phyloP scores from a whole-genome alignment of 78 protist genomes.

The Speleostelium caveatum region DNA sequence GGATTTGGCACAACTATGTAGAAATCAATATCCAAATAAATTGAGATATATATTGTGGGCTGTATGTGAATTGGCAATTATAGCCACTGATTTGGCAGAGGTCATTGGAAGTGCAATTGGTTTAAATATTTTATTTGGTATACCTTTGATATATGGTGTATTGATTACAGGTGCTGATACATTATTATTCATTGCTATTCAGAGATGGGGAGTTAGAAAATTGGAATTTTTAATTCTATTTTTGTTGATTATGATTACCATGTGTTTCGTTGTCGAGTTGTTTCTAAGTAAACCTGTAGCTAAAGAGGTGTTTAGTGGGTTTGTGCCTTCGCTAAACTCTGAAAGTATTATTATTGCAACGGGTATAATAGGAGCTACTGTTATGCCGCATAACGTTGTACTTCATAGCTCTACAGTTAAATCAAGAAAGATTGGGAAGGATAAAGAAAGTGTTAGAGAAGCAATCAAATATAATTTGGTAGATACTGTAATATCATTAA shows the following conservation, averaged over 20 bases:
- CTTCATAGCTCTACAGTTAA: conserved; percentile 80
- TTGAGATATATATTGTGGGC: conserved; percentile 78
- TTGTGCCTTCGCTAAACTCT: conserved; percentile 56
- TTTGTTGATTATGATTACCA: conserved; percentile 6
- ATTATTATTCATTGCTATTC: conserved; percentile 73
- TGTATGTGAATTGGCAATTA: conserved; percentile 86
- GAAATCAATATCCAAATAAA: conserved; percentile 56
- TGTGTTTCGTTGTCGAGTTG: conserved; percentile 47
- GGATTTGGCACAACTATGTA: conserved; percentile 83
- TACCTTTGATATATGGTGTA: conserved; percentile 85
- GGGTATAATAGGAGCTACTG: conserved; percentile 87
- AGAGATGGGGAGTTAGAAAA: conserved; percentile 71
- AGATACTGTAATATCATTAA: conserved; percentile 76
- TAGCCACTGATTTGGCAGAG: conserved; percentile 85
- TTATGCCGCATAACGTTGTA: conserved; percentile 92
- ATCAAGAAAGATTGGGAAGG: conserved; percentile 26
- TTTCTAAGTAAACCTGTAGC: conserved; percentile 52
- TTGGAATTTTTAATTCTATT: conserved; percentile 21
- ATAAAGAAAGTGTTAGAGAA: neutral
- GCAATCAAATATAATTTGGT: conserved; percentile 79
- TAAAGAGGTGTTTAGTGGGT: conserved; percentile 52
- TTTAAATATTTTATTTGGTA: conserved; percentile 50
- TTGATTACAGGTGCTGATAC: conserved; percentile 84
- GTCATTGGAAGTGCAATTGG: conserved; percentile 89
- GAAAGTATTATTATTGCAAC: conserved; percentile 67